Conservation (phyloP, 805 yeast species). For the Ogataea populi-albae region DNA sequence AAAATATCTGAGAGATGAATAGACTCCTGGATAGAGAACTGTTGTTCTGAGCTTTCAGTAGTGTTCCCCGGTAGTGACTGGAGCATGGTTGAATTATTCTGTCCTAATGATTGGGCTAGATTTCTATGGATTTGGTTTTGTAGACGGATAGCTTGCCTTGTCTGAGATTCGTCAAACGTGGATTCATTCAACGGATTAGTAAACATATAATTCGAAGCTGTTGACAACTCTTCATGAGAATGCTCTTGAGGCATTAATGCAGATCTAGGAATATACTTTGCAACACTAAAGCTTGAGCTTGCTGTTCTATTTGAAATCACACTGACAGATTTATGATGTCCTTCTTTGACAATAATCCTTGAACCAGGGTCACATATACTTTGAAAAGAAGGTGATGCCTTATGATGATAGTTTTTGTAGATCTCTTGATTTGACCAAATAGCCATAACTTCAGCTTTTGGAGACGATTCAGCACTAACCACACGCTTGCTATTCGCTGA, state of each 20-base stretch:
- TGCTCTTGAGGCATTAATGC: slow-evolving; percentile 2
- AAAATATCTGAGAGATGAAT: slow-evolving; percentile 29
- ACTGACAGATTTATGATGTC: slow-evolving; percentile 23
- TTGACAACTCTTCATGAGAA: slow-evolving; percentile 1
- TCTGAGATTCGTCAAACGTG: slow-evolving; percentile 11
- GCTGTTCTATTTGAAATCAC: slow-evolving; percentile 14
- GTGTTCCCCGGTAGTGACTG: not conserved
- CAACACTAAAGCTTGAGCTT: slow-evolving; percentile 2
- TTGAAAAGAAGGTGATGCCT: slow-evolving; percentile 23
- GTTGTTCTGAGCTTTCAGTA: not conserved
- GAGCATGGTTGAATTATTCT: not conserved
- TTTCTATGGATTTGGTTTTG: not conserved
- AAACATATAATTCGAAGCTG: slow-evolving; percentile 13
- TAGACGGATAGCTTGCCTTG: not conserved
- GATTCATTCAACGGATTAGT: slow-evolving; percentile 24
- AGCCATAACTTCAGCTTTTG: slow-evolving; percentile 26
- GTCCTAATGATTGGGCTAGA: not conserved
- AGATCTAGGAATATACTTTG: slow-evolving; percentile 4
- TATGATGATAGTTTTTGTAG: slow-evolving; percentile 19
- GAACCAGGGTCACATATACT: slow-evolving; percentile 26
- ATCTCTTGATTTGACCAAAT: slow-evolving; percentile 35
- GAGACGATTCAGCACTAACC: slow-evolving; percentile 26
- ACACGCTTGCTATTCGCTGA: slow-evolving; percentile 11
- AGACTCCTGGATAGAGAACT: slow-evolving; percentile 9
- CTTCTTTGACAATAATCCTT: slow-evolving; percentile 18